phyloP scores from a whole-genome alignment of 1,284 basidiomycete species.

The Cryptococcus sp. region DNA sequence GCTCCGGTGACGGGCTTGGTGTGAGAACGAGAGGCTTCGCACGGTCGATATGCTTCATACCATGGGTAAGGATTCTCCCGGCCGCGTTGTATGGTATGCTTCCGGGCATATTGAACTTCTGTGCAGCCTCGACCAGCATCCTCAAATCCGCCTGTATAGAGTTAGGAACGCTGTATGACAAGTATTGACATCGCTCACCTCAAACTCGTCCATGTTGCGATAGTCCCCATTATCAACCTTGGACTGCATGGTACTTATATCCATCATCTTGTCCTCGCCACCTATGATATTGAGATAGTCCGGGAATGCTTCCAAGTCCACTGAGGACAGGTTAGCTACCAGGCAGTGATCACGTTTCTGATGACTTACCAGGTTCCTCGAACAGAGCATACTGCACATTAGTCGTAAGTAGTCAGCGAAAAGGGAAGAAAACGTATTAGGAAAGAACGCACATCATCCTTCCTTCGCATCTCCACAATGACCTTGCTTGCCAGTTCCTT shows the following conservation, averaged over 20 bases:
- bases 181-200: slow-evolving; percentile 25
- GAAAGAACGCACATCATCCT: slow-evolving; percentile 40
- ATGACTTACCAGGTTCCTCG: slow-evolving; percentile 38
- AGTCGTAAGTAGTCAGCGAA: slow-evolving; percentile 7
- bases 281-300: slow-evolving; percentile 49
- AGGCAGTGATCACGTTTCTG: background rate
- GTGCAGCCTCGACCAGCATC: slow-evolving; percentile 43
- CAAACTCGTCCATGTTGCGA: slow-evolving; percentile 39
- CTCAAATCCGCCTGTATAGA: slow-evolving; percentile 38
- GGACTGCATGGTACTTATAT: slow-evolving; percentile 51
- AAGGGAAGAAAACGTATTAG: background rate
- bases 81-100: slow-evolving; percentile 46
- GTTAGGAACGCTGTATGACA: background rate
- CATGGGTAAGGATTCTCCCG: slow-evolving; percentile 36
- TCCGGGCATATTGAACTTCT: slow-evolving; percentile 47
- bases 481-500: slow-evolving; percentile 44
- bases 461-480: slow-evolving; percentile 40
- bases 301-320: slow-evolving; percentile 46
- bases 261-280: slow-evolving; percentile 52
- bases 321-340: slow-evolving; percentile 14
- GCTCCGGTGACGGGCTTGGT: slow-evolving; percentile 41
- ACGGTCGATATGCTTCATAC: slow-evolving; percentile 49
- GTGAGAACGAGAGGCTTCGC: slow-evolving; percentile 41
- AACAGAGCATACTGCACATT: slow-evolving; percentile 45
- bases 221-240: slow-evolving; percentile 49